Evolutionary conservation across 225 moss, liverwort and hornwort species (phyloP), one percentile per base, ranked within the genome.

Genomic region (Pseudisothecium myosuroides): DNA sequence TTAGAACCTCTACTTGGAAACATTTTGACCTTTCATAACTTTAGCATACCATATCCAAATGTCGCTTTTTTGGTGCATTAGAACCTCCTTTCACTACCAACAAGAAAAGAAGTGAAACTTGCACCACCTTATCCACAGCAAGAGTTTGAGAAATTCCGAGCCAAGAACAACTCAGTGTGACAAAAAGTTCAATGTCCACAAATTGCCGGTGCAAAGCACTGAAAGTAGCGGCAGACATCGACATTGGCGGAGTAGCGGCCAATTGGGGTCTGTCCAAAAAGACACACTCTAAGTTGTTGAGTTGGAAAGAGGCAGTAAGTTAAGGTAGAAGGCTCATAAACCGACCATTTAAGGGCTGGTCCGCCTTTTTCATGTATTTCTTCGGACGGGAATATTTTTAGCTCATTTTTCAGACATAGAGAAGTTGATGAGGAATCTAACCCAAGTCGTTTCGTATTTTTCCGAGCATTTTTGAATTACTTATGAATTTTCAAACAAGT

Each of bases 61-160:
- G 34, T 14, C 0, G 0, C 0, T 34, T 50, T 19, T 34, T 76
- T 21, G 2, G 19, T 47, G 4, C 2, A 0, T 49, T 47, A 4
- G 5, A 76, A 49, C 20, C 5, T 34, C 12, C 1, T 50, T 50
- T 50, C 50, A 50, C 34, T 50, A 14, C 36, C 22, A 21, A 22
- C 14, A 21, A 76, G 3, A 52, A 50, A 75, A 31, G 31, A 19
- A n/a, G n/a, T 12, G 19, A 49, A 32, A 76, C 21, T 20, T 19
- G 8, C 3, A 17, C 11, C 3, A 10, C 10, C 36, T 66, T 19
- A 8, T 16, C 14, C 23, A 71, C 71, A 71, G 7, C 71, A 71
- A 43, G 9, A 15, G 27, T 27, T 27, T 8, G 15, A 62, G 7
- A 17, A 32, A 64, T 64, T 64, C 27, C 27, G 15, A 43, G 43